These are phyloP conservation scores for Cryptosporidium andersoni DNA, from an alignment of 169 alveolate species.

Conservation along the genomic window DNA sequence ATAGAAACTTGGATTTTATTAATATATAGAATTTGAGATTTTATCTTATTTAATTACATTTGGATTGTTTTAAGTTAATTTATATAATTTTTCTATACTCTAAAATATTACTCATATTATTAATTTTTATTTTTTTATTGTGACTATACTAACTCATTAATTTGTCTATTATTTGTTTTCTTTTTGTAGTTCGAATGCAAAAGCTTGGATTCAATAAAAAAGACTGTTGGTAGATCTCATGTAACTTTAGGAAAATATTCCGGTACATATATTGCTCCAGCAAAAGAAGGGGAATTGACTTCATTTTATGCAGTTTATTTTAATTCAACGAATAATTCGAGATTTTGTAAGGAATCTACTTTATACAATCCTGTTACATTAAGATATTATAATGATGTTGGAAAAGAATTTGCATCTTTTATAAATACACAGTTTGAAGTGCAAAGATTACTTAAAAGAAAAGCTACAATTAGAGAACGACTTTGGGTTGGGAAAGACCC, in stretches of 20 bases:
- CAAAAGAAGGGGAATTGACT: conserved; percentile 31
- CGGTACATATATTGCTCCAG: conserved; percentile 44
- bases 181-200: conserved; percentile 38
- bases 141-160: neutral
- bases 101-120: too few relatives aligned
- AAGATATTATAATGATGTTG: conserved; percentile 38
- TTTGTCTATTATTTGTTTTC: neutral
- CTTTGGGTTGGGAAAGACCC: conserved; percentile 62
- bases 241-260: conserved; percentile 43
- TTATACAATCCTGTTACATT: conserved; percentile 53
- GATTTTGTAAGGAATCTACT: conserved; percentile 45
- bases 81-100: neutral
- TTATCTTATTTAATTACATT: too few relatives aligned
- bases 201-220: conserved; percentile 28
- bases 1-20: too few relatives aligned
- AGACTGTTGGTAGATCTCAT: conserved; percentile 22
- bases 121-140: too few relatives aligned
- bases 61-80: too few relatives aligned
- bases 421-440: conserved; percentile 43
- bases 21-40: too few relatives aligned
- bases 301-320: conserved; percentile 43
- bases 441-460: conserved; percentile 31
- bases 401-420: conserved; percentile 55
- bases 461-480: conserved; percentile 42
- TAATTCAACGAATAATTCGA: conserved; percentile 7